These are phyloP conservation scores for Rhododendron mucronatum DNA, from an alignment of 148 eudicot species.

Conservation along the genomic window DNA sequence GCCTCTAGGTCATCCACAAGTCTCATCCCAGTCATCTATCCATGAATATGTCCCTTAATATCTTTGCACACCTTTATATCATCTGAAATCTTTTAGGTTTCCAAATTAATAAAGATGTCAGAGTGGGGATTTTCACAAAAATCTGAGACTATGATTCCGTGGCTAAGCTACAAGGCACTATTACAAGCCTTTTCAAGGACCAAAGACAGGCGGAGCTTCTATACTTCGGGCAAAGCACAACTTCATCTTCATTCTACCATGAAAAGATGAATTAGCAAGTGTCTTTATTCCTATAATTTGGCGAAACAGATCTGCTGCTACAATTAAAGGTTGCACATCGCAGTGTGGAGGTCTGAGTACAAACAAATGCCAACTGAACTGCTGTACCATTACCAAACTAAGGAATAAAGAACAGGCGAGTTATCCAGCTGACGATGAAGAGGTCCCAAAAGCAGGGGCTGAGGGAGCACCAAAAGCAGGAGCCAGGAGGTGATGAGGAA, in stretches of 20 bases:
- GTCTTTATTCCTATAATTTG: not conserved
- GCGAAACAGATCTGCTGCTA: not conserved
- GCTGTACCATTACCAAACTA: not conserved
- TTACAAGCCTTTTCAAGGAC: not conserved
- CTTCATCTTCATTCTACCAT: not conserved
- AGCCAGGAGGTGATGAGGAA: conserved; percentile 6
- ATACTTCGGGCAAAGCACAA: not conserved
- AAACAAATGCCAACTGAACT: not conserved
- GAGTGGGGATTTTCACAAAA: not conserved
- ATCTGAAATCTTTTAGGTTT: not conserved
- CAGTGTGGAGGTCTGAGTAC: not conserved
- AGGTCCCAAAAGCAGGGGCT: not conserved
- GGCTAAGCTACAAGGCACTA: not conserved
- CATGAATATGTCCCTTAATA: not conserved
- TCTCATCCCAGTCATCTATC: not conserved
- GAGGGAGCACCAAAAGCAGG: not conserved
- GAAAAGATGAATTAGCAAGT: not conserved
- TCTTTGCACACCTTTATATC: not conserved
- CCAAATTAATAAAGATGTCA: not conserved
- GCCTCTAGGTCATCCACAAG: not conserved
- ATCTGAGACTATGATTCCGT: not conserved
- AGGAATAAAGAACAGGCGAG: not conserved
- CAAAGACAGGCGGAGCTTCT: too few species aligned
- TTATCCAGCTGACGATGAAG: not conserved
- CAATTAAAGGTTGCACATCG: not conserved